Base-by-base conservation (phyloP, 2,329 filamentous ascomycete genomes). In the Fusarium chuoi region DNA sequence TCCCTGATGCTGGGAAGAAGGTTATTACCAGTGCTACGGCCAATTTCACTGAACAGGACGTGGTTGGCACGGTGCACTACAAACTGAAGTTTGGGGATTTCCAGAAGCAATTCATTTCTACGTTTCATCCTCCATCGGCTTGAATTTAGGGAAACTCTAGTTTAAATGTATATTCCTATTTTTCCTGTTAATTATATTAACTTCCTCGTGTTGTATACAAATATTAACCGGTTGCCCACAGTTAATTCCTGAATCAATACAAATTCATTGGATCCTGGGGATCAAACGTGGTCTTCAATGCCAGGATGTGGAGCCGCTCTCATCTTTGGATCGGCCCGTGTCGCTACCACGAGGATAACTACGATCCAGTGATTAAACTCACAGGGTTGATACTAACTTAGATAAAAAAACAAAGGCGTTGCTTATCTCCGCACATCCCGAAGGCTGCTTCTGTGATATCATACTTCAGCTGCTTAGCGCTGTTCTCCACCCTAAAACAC, bases 81-180 rank as follows among this genome's bases (percentile, higher is more conserved):
- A 38, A 54, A 24, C 14, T 54, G 18, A 38, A 54, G 7, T 54
- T 54, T 54, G 51, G 33, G 7, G 51, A 38, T 22, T 54, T 54
- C 10, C n/a, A 38, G 33, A 38, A 38, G 20, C 18, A 54, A 12
- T 54, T 38, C 4, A 54, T 54, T 26, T 22, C 24, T 15, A 54
- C 33, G 6, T 22, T 54, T 7, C 15, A 38, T 22, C 51, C 51
- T 22, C 51, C 51, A 5, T 28, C 18, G 24, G 20, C 13, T 4
- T 28, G 17, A 4, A 38, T 12, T 26, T 52, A 22, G 26, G 18
- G 11, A 5, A 3, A 5, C 0, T 10, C 3, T 11, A 11, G 3
- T 46, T 15, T 15, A 0, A 3, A 7, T 15, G 7, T 10, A 7
- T 22, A 15, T 11, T 3, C 0, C 13, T 11, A 46, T 20, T 6